A percentile compares a stretch with the other conserved stretches of the same genome.
Conservation (phyloP, 768 basidiomycete species). For the Panellus pusillus region DNA sequence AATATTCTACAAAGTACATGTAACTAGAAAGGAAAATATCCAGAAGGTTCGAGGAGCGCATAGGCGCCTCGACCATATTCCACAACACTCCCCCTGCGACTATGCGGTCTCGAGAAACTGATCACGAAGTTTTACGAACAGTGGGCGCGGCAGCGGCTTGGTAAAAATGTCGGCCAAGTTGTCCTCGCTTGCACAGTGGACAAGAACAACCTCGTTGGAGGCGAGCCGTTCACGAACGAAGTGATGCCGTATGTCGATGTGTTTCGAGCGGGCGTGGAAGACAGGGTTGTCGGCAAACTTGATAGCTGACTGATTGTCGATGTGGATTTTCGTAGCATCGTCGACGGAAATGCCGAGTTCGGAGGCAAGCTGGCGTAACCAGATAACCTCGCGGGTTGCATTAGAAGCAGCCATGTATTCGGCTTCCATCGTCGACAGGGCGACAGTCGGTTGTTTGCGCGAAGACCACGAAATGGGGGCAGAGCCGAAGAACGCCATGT, state of each 20-base stretch:
- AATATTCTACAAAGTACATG: too few species aligned
- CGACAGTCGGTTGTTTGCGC: constrained; percentile 2
- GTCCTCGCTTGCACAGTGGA: constrained; percentile 2
- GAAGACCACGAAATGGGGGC: background rate
- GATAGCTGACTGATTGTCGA: constrained; percentile 32
- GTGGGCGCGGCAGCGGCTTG: background rate
- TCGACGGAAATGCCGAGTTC: background rate
- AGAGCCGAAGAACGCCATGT: background rate
- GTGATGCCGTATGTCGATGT: constrained; percentile 33
- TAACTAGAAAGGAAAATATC: too few species aligned
- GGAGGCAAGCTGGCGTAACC: background rate
- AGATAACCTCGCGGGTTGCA: background rate
- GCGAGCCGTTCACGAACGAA: constrained; percentile 25
- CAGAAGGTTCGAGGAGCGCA: too few species aligned
- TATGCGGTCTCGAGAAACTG: too few species aligned
- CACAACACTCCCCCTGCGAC: too few species aligned
- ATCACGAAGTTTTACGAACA: too few species aligned
- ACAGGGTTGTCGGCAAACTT: constrained; percentile 22
- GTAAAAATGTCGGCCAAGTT: constrained; percentile 3
- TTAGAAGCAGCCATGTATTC: constrained; percentile 1
- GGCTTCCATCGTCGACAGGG: background rate
- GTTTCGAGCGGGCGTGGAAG: constrained; percentile 30
- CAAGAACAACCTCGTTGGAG: background rate
- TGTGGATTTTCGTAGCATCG: constrained; percentile 11
- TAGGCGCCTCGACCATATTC: too few species aligned